Base-by-base conservation (phyloP, 2,329 filamentous ascomycete species). In the Bretziella fagacearum region DNA sequence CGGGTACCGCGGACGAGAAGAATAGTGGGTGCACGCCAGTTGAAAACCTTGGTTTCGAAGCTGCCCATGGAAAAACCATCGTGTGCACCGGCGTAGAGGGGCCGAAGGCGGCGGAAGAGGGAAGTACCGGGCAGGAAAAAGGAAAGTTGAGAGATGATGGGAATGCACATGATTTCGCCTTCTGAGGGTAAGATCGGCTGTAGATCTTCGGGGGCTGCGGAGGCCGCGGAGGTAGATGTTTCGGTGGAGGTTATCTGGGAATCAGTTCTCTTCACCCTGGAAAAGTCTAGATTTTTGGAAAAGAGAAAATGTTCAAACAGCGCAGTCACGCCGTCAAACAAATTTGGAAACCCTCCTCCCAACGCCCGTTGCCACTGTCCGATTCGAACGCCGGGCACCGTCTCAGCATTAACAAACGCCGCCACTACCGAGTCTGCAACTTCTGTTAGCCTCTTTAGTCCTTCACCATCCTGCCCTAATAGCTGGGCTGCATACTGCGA, bases 281-380 rank as follows among this genome's bases (percentile, higher is more conserved):
- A 74, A 45, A 83, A 71, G 54, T 83, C 75, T 18, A 84, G 65
- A 53, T 79, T 78, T 55, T 78, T 80, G 22, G 78, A 80, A 55
- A 84, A 86, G 22, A 85, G 67, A 54, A 86, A 84, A 56, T 79
- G 77, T 53, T 84, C 79, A 57, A 84, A 85, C 1, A 86, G 62
- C 1, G 76, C 69, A 52, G 73, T 75, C 52, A 85, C 70, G 0
- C 79, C 77, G 46, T 71, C 65, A 56, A 86, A 84, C 1, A 86
- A 61, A 54, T 74, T 76, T 1, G 80, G 79, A 45, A 80, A 68
- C 39, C 71, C 71, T 26, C 67, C 62, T 7, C 74, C 70, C 47
- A 82, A 64, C 26, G 79, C 67, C 4, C 64, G 62, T 56, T 71
- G 69, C 62, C 82, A 83, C 32, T 71, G 71, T 40, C 64, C 62